Percentiles rank a stretch among this genome's conserved stretches.
Conservation (phyloP, 2,329 filamentous ascomycete species). For the Cladophialophora psammophila region DNA sequence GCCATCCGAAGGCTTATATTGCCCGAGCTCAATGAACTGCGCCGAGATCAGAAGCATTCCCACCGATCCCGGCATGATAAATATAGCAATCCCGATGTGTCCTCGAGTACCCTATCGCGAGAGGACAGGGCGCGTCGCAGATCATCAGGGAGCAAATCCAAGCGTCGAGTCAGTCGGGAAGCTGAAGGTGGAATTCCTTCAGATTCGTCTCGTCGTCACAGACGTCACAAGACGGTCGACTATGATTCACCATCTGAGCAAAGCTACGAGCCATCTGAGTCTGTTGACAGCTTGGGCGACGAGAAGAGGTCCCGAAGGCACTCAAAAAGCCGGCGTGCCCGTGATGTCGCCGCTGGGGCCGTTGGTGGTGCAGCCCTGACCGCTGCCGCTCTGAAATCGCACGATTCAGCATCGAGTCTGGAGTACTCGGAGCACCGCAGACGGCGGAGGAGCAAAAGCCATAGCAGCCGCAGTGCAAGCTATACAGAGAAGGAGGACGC, state of each 20-base stretch:
- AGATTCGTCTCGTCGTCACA: conserved; percentile 59
- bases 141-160: conserved; percentile 59
- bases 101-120: conserved; percentile 62
- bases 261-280: conserved; percentile 53
- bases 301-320: conserved; percentile 61
- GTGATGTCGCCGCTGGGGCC: conserved; percentile 64
- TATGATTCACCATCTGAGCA: conserved; percentile 58
- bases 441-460: conserved; percentile 59
- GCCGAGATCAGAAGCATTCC: conserved; percentile 82
- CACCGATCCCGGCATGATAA: conserved; percentile 70
- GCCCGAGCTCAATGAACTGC: conserved; percentile 88
- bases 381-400: conserved; percentile 67
- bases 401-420: conserved; percentile 68
- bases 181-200: conserved; percentile 65
- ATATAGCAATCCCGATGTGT: conserved; percentile 66
- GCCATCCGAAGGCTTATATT: conserved; percentile 88
- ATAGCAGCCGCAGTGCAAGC: conserved; percentile 59
- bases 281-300: conserved; percentile 57
- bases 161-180: conserved; percentile 66
- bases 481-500: conserved; percentile 61
- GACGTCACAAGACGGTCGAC: conserved; percentile 61
- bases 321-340: conserved; percentile 59
- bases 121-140: conserved; percentile 63
- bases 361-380: conserved; percentile 66
- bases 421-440: conserved; percentile 50